Base-by-base conservation (phyloP, 371 early-diverging fungal genomes). In the Saksenaea oblongispora region DNA sequence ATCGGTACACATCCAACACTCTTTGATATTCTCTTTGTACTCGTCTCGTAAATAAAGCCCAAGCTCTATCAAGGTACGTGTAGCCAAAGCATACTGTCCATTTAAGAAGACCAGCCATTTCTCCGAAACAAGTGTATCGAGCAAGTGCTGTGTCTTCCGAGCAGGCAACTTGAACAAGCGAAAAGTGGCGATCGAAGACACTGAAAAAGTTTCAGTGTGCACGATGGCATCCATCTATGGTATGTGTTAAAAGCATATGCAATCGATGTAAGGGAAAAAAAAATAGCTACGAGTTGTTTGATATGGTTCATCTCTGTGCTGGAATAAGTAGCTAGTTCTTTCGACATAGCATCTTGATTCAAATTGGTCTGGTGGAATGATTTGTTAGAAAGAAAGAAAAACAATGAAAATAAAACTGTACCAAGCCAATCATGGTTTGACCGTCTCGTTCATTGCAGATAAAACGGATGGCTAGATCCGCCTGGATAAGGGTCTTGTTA, bases 61-160 rank as follows among this genome's bases (percentile, higher is more conserved):
- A 36, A 26, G 10, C 11, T 26, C 61, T 37, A 35, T 36, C 44
- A 54, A 14, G 14, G 51, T 28, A 47, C 42, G 31, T 13, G 51
- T 18, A 47, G 15, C 51, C 51, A 47, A 47, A 22, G 51, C 51
- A 22, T 47, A 47, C 5, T 47, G 22, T 8, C 51, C 51, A 47
- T 47, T 22, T 0, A 47, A 0, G 22, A 47, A 47, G 24, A 47
- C 24, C 2, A 61, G 53, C 61, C 61, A 61, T 18, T 36, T n/a
- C 17, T 61, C 54, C 14, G 35, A 14, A 11, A 54, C 54, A 13
- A 61, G 37, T 18, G 35, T 27, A 35, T 54, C 54, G 35, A 61
- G 54, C 11, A 54, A 4, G 15, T 35, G n/a, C 27, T 61, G 26
- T 5, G 37, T 34, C 14, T 61, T 54, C 5, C 51, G n/a, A 22